A percentile compares a stretch with the other conserved stretches of the same genome.
These are phyloP conservation scores for Diplodia scrobiculata DNA, from an alignment of 2,329 filamentous ascomycete genomes.

Conservation along the genomic window DNA sequence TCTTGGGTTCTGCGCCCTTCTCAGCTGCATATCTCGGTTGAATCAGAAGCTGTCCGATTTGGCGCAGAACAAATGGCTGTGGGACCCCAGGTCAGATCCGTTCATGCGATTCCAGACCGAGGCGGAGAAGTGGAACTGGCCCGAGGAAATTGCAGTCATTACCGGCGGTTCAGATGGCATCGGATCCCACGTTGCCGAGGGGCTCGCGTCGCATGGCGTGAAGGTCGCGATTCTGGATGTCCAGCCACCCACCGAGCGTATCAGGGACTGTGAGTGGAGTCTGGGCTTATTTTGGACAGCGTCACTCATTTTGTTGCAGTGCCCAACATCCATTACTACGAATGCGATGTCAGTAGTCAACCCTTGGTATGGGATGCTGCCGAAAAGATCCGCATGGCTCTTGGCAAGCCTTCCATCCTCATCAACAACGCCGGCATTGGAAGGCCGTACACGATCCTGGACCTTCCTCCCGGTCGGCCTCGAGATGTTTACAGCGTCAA, in stretches of 20 bases:
- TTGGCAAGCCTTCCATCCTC: constrained; percentile 37
- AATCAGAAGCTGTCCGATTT: constrained; percentile 30
- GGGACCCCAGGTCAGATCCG: constrained; percentile 31
- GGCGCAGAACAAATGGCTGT: constrained; percentile 47
- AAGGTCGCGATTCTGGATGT: constrained; percentile 44
- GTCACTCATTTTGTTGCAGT: constrained; percentile 34
- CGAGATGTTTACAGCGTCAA: constrained; percentile 39
- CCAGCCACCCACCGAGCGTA: constrained; percentile 37
- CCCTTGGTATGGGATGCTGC: constrained; percentile 32
- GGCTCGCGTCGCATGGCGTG: constrained; percentile 39
- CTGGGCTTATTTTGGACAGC: constrained; percentile 5
- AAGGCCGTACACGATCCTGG: neutral
- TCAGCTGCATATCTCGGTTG: neutral
- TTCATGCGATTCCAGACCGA: constrained; percentile 32
- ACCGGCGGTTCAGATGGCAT: constrained; percentile 45
- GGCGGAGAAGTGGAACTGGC: constrained; percentile 39
- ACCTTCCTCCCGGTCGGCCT: constrained; percentile 36
- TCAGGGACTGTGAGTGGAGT: constrained; percentile 34
- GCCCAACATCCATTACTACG: constrained; percentile 38
- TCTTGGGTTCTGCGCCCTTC: neutral
- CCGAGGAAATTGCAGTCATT: constrained; percentile 41
- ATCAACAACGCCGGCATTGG: constrained; percentile 41
- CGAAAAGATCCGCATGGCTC: constrained; percentile 33
- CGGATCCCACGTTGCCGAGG: constrained; percentile 40
- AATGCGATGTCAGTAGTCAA: constrained; percentile 37